These are phyloP conservation scores for Pleurotus tuoliensis DNA, from an alignment of 768 basidiomycete genomes.

Conservation along the genomic window DNA sequence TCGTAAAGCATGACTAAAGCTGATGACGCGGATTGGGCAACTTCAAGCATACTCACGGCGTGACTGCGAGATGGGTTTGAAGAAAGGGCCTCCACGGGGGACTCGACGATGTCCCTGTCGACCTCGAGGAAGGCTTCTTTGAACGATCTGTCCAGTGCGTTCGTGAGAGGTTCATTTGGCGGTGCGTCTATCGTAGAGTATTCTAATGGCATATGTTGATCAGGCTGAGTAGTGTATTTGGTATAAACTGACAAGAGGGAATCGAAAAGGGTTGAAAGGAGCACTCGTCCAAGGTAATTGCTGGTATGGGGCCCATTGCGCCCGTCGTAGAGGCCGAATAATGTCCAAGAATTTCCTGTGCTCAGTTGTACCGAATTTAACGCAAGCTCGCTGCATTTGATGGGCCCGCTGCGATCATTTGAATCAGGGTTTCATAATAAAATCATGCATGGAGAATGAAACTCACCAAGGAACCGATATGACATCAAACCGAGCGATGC, in stretches of 20 bases:
- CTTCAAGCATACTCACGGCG: constrained; percentile 21
- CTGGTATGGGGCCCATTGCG: constrained; percentile 27
- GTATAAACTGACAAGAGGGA: constrained; percentile 7
- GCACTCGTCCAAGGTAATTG: constrained; percentile 19
- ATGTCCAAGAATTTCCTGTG: constrained; percentile 21
- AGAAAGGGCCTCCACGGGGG: constrained; percentile 19
- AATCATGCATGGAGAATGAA: not conserved
- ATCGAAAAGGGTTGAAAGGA: constrained; percentile 14
- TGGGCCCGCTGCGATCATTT: not conserved
- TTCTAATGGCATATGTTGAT: constrained; percentile 12
- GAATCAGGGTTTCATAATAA: not conserved
- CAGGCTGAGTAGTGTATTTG: constrained; percentile 8
- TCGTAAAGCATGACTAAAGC: constrained; percentile 34
- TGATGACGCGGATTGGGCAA: constrained; percentile 30
- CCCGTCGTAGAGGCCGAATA: constrained; percentile 29
- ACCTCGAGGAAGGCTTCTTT: constrained; percentile 26
- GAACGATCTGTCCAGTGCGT: constrained; percentile 22
- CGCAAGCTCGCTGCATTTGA: constrained; percentile 1
- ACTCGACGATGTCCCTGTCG: constrained; percentile 30
- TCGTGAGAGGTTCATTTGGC: constrained; percentile 10
- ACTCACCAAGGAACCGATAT: constrained; percentile 13
- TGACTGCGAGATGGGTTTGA: constrained; percentile 16
- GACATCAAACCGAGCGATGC: constrained; percentile 12
- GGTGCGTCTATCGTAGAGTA: not conserved
- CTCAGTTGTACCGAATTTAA: not conserved